Base-by-base conservation (phyloP, 768 basidiomycete species). In the Pholiota microspora region DNA sequence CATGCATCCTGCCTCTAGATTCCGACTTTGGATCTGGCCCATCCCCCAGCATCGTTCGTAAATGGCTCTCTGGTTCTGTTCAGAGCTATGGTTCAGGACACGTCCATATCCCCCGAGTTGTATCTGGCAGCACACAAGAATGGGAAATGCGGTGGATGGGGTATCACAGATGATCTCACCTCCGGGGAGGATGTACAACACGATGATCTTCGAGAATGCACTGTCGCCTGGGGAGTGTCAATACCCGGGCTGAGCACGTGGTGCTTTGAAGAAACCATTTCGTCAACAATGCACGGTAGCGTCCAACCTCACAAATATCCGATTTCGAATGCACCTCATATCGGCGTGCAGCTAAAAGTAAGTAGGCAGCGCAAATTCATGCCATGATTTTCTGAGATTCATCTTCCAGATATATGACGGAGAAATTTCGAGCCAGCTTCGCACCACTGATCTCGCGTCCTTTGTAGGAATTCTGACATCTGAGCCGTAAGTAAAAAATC, bases 1-100 rank as follows among this genome's bases (percentile, higher is more conserved):
- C 18, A 44, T 29, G 49, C 31, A 32, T 52, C 40, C 21, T 42
- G n/a, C 12, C 52, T 27, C 35, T 56, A 90, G 85, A 86, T 92
- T 45, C 84, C 88, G 0, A 59, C 70, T 6, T 75, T 91, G 29
- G 71, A 77, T 64, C 63, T 77, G 9, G 60, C 63, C 0, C 60
- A 70, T 62, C 80, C 85, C 9, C 83, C 84, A 32, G 73, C 78
- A 24, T 70, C 70, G 2, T 77, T 82, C 61, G 64, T 66, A 8
- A 71, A 77, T 55, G 73, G 83, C n/a, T 69, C 82, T 0, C 76
- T 92, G 3, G 87, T 93, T 2, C 75, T 79, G 16, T 92, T 92
- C 67, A 78, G 82, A 28, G 86, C 80, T 23, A 89, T 92, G 86
- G 76, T 92, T 27, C 92, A 94, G 66, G 91, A 92, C 64, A 91